Conservation (phyloP, 2,329 filamentous ascomycete species). For the Pestalotiopsis sp. region DNA sequence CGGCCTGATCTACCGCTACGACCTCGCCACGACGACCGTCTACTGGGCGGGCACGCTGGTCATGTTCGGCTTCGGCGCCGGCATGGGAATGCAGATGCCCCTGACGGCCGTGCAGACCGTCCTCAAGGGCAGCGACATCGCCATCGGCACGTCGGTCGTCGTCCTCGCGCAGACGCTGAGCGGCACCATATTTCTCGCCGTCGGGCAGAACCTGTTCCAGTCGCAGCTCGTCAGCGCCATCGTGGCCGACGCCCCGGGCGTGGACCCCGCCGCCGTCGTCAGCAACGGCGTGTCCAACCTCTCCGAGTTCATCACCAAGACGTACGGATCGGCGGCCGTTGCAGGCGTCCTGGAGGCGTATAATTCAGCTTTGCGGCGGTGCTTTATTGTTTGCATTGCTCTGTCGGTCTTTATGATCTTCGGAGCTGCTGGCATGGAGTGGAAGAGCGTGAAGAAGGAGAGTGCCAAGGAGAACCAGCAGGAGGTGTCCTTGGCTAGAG, state of each 20-base stretch:
- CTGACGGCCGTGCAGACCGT: slow-evolving; percentile 30
- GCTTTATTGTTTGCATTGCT: slow-evolving; percentile 7
- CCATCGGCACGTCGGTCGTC: slow-evolving; percentile 29
- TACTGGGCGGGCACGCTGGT: slow-evolving; percentile 27
- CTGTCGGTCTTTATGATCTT: background rate
- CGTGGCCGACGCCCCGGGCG: background rate
- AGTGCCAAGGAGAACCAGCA: background rate
- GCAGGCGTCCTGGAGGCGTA: slow-evolving; percentile 8
- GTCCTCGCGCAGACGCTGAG: slow-evolving; percentile 29
- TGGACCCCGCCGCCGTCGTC: background rate
- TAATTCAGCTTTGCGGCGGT: background rate
- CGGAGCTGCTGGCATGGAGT: slow-evolving; percentile 4
- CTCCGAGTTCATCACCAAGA: background rate
- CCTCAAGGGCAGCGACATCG: slow-evolving; percentile 26
- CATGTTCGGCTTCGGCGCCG: slow-evolving; percentile 29
- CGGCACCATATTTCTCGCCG: slow-evolving; percentile 27
- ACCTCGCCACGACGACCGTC: slow-evolving; percentile 21
- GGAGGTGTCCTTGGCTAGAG: background rate
- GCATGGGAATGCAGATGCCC: slow-evolving; percentile 29
- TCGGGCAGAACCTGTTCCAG: slow-evolving; percentile 28
- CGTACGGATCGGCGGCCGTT: background rate
- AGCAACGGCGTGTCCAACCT: background rate
- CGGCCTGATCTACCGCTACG: slow-evolving; percentile 23
- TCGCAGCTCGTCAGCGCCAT: slow-evolving; percentile 20
- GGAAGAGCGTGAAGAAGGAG: slow-evolving; percentile 6